Evolutionary conservation across 306 rosid genomes (phyloP).

Genomic region (Cicer chorassanicum): DNA sequence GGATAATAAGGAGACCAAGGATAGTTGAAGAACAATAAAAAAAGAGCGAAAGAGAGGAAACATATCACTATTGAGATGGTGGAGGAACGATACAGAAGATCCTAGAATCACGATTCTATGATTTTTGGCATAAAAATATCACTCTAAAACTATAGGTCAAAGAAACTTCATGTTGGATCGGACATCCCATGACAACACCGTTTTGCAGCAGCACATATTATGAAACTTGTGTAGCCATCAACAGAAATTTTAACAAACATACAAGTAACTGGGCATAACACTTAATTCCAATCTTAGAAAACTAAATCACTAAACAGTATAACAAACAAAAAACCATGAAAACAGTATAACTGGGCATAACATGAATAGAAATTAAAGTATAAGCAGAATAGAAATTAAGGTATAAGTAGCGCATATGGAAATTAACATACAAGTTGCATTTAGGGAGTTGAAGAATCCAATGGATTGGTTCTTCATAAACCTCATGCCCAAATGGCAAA

Average conservation of each 20-base stretch:
- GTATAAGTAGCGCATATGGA: neutral
- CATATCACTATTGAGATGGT: too few species aligned
- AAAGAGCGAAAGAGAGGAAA: too few species aligned
- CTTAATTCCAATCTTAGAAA: slow-evolving; percentile 8
- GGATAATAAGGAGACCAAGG: neutral
- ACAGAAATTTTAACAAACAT: neutral
- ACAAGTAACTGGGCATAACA: neutral
- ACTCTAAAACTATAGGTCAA: neutral
- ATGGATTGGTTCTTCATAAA: neutral
- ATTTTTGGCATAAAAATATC: neutral
- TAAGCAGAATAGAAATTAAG: neutral
- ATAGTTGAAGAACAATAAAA: neutral
- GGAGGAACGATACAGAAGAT: too few species aligned
- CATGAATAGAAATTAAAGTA: neutral
- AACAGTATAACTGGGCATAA: too few species aligned
- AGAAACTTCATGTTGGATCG: neutral
- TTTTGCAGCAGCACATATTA: neutral
- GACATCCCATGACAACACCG: neutral
- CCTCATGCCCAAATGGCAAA: neutral
- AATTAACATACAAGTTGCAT: neutral
- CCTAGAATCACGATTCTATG: too few species aligned
- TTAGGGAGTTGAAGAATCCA: neutral
- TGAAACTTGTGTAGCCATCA: neutral
- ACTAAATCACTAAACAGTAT: neutral
- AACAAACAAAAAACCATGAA: neutral